These are phyloP conservation scores for Murraya paniculata DNA, from an alignment of 345 rosid genomes.

Conservation along the genomic window DNA sequence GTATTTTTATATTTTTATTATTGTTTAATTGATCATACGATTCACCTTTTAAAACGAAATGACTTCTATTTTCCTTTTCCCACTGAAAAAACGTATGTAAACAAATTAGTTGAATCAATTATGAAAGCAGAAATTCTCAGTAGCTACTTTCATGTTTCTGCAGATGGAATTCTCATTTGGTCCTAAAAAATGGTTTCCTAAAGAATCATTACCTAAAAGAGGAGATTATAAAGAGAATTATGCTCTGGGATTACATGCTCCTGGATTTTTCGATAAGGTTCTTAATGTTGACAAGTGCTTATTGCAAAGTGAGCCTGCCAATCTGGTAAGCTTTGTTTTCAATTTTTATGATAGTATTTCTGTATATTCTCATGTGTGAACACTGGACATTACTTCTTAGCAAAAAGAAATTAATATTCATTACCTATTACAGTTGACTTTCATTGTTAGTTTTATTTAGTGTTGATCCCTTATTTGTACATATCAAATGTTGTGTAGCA, in stretches of 20 bases:
- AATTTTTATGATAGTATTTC: background rate
- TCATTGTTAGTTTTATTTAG: background rate
- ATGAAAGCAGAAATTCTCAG: constrained; percentile 1
- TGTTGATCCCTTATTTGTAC: background rate
- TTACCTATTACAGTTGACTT: background rate
- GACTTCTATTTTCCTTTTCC: no score
- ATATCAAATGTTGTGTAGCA: background rate
- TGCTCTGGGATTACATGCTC: constrained; percentile 86
- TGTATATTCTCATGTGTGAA: background rate
- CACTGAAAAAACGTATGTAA: background rate
- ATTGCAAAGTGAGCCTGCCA: constrained; percentile 81
- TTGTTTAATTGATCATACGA: background rate
- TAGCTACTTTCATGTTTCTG: constrained; percentile 13
- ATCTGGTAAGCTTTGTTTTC: constrained; percentile 46
- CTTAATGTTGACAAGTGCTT: constrained; percentile 74
- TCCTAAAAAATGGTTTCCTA: constrained; percentile 71
- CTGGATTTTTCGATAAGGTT: constrained; percentile 90
- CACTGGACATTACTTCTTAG: background rate
- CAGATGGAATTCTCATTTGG: constrained; percentile 98
- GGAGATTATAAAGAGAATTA: constrained; percentile 47
- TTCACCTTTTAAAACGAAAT: background rate
- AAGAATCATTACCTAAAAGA: constrained; percentile 51
- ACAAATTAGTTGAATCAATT: background rate
- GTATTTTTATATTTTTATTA: no score
- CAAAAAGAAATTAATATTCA: background rate